Evolutionary conservation across 306 rosid species (phyloP), one percentile per base, ranked within the genome.

Genomic region (Ceratonia siliqua): DNA sequence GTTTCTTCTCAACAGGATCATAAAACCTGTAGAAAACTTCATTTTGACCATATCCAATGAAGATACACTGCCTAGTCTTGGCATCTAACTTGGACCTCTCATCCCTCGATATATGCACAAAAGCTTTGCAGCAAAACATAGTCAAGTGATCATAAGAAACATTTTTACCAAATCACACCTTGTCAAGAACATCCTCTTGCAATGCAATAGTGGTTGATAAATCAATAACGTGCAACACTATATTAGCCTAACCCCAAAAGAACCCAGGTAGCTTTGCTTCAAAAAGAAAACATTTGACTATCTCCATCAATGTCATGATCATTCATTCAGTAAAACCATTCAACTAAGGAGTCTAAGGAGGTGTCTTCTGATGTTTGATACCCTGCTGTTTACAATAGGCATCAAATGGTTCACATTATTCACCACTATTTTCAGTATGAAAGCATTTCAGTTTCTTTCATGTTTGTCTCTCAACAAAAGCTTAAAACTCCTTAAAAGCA

Each of bases 381-480:
- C 35, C 35, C 35, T 32, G 35, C 5, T 32, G 5, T 32, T 2
- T 32, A 32, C 35, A 32, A 32, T 32, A 32, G 5, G 5, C 5
- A 32, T 32, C 35, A 32, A 32, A 32, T n/a, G n/a, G n/a, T n/a
- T n/a, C n/a, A n/a, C n/a, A n/a, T n/a, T n/a, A n/a, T n/a, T n/a
- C n/a, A n/a, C 35, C 35, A 32, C 35, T 5, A 32, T 32, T 32
- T 2, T 32, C 42, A 33, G 1, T 62, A 20, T 18, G 17, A 1
- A 68, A 13, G 13, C 70, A 70, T 17, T 53, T 70, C 1, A 72
- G 9, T 1, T 2, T 8, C 32, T 22, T 42, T 0, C 68, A 2
- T n/a, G 18, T 72, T 28, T 72, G 4, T 13, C 62, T 79, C 32
- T 71, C 52, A 7, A 79, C 32, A 2, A 10, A n/a, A 35, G 8